phyloP scores from a whole-genome alignment of 2,329 filamentous ascomycete genomes.

The Colletotrichum sublineola region DNA sequence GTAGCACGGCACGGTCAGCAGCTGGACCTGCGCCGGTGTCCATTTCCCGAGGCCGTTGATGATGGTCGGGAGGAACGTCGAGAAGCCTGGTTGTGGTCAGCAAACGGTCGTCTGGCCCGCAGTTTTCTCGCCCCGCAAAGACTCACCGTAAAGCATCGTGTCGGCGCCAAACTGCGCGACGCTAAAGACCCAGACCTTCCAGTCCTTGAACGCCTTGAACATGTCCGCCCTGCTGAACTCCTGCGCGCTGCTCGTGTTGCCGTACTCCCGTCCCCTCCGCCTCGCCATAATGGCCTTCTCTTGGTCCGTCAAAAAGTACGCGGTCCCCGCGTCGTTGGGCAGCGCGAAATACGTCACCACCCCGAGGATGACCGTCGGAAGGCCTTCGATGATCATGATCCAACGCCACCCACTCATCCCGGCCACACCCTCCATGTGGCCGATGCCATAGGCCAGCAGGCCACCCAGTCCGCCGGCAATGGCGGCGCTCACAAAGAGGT shows the following conservation, averaged over 20 bases:
- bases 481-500: conserved; percentile 79
- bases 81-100: conserved; percentile 58
- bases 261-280: conserved; percentile 56
- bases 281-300: conserved; percentile 52
- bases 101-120: not conserved
- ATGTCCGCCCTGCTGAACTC: conserved; percentile 72
- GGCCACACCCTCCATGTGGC: conserved; percentile 76
- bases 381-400: conserved; percentile 72
- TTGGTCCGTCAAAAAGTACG: conserved; percentile 45
- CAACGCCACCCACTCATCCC: conserved; percentile 79
- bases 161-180: conserved; percentile 79
- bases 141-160: conserved; percentile 77
- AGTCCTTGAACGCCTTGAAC: conserved; percentile 76
- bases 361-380: conserved; percentile 64
- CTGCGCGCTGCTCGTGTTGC: conserved; percentile 60
- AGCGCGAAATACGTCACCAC: conserved; percentile 65
- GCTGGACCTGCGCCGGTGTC: conserved; percentile 67
- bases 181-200: conserved; percentile 81
- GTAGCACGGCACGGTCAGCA: conserved; percentile 75
- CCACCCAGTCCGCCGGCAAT: conserved; percentile 80
- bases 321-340: conserved; percentile 63
- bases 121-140: not conserved
- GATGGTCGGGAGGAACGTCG: conserved; percentile 74
- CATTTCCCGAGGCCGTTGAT: conserved; percentile 70
- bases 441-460: conserved; percentile 79